Base-by-base conservation (phyloP, 805 yeast genomes). In the Komagataella pseudopastoris region DNA sequence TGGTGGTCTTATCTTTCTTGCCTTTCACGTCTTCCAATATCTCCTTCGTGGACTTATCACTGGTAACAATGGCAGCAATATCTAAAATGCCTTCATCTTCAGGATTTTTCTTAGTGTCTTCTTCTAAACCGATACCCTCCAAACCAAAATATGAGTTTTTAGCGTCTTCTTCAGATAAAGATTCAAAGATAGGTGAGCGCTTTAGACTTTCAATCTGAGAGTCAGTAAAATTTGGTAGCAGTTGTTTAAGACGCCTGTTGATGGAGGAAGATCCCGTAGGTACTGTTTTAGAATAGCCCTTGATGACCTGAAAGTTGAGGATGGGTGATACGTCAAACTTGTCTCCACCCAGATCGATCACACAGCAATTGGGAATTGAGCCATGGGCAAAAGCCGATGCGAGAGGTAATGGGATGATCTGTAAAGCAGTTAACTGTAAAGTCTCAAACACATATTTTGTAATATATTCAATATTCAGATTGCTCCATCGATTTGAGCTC, bases 51-150 rank as follows among this genome's bases (percentile, higher is more conserved):
- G 68, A 59, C 55, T 83, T 78, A 12, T 82, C 88, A 55, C 87
- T 82, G 1, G 93, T 78, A 10, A 90, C 93, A 57, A 90, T 80
- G 45, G 89, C 88, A 2, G 96, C 96, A 49, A 91, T 89, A 63
- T 91, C 96, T 44, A 88, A 74, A 3, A 81, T 79, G 51, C 88
- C 95, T 30, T 85, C 91, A 44, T 80, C 88, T 8, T 56, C 54
- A 3, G 55, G 50, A 30, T 50, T 55, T 55, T 23, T 60, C 58
- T n/a, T 54, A 54, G 50, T 54, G 54, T 63, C 61, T 52, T 60
- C 48, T 20, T 45, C 47, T 14, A 45, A 23, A 14, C 39, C 39
- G 6, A 30, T 30, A 39, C 76, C 83, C 49, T 77, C 80, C 52
- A 74, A 62, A 18, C 84, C 81, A 58, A 81, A 82, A 60, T 80